Evolutionary conservation across 495 filamentous ascomycete genomes (phyloP).

Genomic region (Neurospora sp.): DNA sequence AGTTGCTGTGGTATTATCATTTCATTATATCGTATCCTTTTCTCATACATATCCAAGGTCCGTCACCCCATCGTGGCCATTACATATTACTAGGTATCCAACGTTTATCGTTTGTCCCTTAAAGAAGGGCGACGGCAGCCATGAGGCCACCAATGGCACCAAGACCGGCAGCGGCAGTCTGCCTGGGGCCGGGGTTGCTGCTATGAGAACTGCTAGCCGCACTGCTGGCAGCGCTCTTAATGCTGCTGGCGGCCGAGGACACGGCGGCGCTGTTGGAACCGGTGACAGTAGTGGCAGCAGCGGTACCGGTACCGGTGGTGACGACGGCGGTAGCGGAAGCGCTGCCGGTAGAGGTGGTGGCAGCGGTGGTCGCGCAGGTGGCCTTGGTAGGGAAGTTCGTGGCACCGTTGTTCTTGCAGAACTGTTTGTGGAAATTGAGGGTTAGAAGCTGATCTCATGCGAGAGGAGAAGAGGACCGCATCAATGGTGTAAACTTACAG

Average conservation of each 20-base stretch:
- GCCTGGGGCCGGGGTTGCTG: constrained; percentile 16
- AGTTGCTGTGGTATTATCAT: neutral
- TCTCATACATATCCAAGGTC: neutral
- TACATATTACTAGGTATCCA: neutral
- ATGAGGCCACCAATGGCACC: constrained; percentile 25
- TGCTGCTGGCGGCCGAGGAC: constrained; percentile 3
- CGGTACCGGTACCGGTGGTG: constrained; percentile 12
- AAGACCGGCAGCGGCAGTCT: constrained; percentile 17
- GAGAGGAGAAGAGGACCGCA: neutral
- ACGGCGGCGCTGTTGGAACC: neutral
- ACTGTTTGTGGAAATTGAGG: constrained; percentile 4
- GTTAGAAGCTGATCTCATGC: neutral
- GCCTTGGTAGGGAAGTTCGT: constrained; percentile 25
- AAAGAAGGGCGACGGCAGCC: constrained; percentile 23
- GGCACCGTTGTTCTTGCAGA: constrained; percentile 27
- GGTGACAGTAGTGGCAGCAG: constrained; percentile 9
- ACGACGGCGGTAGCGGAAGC: constrained; percentile 12
- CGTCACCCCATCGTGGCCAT: neutral
- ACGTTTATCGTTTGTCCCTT: neutral
- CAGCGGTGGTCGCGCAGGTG: constrained; percentile 19
- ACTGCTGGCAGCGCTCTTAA: neutral
- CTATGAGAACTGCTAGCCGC: neutral
- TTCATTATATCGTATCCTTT: neutral
- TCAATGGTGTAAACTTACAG: constrained; percentile 6
- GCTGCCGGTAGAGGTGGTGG: constrained; percentile 9